Evolutionary conservation across 1,139 yeast species (phyloP).

Genomic region (Pichia sp.): DNA sequence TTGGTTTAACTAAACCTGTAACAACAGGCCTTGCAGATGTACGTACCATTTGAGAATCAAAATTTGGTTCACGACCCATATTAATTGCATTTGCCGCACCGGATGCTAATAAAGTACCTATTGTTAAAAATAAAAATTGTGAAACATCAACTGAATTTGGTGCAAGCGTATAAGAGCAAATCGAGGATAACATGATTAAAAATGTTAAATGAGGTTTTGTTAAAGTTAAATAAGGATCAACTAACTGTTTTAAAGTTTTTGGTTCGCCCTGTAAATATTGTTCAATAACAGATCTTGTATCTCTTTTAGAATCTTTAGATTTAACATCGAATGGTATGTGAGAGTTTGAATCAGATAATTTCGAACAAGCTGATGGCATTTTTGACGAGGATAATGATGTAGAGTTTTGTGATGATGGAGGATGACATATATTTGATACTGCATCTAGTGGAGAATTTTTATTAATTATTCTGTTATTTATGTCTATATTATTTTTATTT

Average conservation of each 20-base stretch:
- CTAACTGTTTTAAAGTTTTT: conserved; percentile 31
- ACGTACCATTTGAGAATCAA: conserved; percentile 81
- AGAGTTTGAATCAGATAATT: conserved; percentile 2
- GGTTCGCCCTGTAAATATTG: conserved; percentile 23
- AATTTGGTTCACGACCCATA: conserved; percentile 93
- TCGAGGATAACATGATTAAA: conserved; percentile 82
- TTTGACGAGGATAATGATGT: background rate
- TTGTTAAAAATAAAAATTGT: conserved; percentile 63
- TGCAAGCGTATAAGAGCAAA: conserved; percentile 88
- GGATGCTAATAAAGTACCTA: conserved; percentile 83
- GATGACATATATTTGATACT: conserved; percentile 21
- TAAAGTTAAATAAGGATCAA: conserved; percentile 64
- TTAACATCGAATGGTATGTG: conserved; percentile 58
- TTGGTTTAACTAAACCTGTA: conserved; percentile 66
- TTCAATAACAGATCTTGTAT: conserved; percentile 22
- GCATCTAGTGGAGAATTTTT: conserved; percentile 5
- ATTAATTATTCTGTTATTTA: background rate
- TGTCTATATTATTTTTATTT: background rate
- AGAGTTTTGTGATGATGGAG: conserved; percentile 16
- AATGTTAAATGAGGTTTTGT: conserved; percentile 87
- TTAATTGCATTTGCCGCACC: conserved; percentile 96
- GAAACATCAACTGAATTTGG: conserved; percentile 71
- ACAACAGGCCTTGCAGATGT: conserved; percentile 90
- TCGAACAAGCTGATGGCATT: background rate
- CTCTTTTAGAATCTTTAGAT: conserved; percentile 26